Base-by-base conservation (phyloP, 352 stramenopile genomes). In the Globisporangium nodosum region DNA sequence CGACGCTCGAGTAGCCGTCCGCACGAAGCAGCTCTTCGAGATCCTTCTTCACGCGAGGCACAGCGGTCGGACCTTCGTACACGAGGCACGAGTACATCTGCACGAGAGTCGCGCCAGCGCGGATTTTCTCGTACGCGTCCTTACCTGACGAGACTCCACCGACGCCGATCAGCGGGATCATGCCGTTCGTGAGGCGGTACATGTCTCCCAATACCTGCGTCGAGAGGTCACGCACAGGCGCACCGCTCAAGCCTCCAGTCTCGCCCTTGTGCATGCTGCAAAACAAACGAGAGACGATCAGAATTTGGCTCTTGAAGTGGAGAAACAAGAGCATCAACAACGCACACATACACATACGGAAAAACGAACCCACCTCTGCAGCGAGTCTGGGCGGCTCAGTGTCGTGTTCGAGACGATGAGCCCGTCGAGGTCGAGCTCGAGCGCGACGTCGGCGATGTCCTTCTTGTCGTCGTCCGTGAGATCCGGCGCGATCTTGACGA, bases 321-420 rank as follows among this genome's bases (percentile, higher is more conserved):
- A 1, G 33, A 43, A 18, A 51, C 24, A 50, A 6, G 11, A 40
- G 42, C 20, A 15, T 6, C 20, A 50, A 24, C 27, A 35, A 9
- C 18, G 7, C 39, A 16, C 15, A 57, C 20, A 42, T 4, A 7
- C 21, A 15, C 31, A 20, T 9, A 24, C 16, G 15, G 3, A 11
- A 24, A 39, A 5, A 33, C 16, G 18, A 43, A 45, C 45, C 7
- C 53, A 87, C 76, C 76, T 92, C 54, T 88, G 71, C 2, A 97
- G 66, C 7, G 79, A 76, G 24, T 87, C 68, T 0, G 96, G 96
- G 18, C 96, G 83, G 39, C 81, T 82, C 21, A 98, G 77, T 15
- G 96, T 99, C 24, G 97, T 99, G 79, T 99, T 99, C 49, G 83
- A 97, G 3, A 99, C 88, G 48, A 99, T 97, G 31, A 99, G 74